Evolutionary conservation across 2,329 filamentous ascomycete genomes (phyloP).

Genomic region (Alternaria conjuncta): DNA sequence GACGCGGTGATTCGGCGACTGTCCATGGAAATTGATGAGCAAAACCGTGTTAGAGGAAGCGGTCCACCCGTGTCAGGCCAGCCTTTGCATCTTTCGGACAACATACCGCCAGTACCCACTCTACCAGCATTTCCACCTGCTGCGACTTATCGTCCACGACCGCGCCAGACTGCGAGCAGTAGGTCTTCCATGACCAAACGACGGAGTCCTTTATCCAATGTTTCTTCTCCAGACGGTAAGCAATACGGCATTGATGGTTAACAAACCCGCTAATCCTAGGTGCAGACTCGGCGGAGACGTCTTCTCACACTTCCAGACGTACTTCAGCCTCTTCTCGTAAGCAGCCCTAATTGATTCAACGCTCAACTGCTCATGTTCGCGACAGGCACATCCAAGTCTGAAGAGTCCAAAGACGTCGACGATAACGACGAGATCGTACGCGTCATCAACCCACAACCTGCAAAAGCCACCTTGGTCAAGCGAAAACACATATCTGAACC

Average conservation of each 20-base stretch:
- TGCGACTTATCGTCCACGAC: conserved; percentile 8
- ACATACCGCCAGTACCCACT: conserved; percentile 6
- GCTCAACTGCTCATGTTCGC: not conserved
- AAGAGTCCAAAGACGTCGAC: conserved; percentile 4
- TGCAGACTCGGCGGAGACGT: conserved; percentile 9
- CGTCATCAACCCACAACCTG: not conserved
- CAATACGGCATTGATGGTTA: not conserved
- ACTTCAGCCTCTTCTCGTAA: conserved; percentile 15
- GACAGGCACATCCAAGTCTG: conserved; percentile 7
- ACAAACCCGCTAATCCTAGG: not conserved
- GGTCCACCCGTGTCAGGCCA: not conserved
- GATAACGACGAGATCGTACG: conserved; percentile 3
- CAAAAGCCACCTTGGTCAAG: not conserved
- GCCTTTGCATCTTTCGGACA: not conserved
- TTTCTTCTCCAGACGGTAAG: conserved; percentile 17
- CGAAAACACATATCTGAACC: not conserved
- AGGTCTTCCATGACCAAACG: conserved; percentile 19
- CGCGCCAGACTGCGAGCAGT: conserved; percentile 9
- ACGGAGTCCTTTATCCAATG: conserved; percentile 24
- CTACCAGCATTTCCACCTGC: conserved; percentile 1
- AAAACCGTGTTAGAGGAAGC: not conserved
- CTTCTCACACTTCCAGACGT: conserved; percentile 11
- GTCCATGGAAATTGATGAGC: conserved; percentile 1
- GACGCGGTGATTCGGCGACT: conserved; percentile 33
- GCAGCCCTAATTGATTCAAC: not conserved